phyloP scores from a whole-genome alignment of 106 monocot species.

The Allium fistulosum region DNA sequence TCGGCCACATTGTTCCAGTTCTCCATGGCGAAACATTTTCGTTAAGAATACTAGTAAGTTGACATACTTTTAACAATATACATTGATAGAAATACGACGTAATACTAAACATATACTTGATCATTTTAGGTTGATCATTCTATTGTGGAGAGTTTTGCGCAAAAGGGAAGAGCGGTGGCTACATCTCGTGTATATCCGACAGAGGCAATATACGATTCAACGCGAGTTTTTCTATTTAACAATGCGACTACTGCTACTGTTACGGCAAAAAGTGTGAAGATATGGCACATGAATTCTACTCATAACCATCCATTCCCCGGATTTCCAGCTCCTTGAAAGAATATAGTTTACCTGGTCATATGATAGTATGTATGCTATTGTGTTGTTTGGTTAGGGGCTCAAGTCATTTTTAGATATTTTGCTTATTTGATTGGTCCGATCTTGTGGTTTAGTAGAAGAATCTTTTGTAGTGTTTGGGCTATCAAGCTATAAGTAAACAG shows the following conservation, averaged over 20 bases:
- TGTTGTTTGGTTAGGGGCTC: too few species aligned
- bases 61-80: background rate
- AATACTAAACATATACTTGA: background rate
- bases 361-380: too few species aligned
- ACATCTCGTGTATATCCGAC: conserved; percentile 82
- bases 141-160: conserved; percentile 73
- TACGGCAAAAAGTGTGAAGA: conserved; percentile 34
- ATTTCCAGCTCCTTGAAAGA: too few species aligned
- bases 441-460: too few species aligned
- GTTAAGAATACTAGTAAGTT: conserved; percentile 38
- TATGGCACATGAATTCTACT: conserved; percentile 60
- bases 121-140: conserved; percentile 68
- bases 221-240: conserved; percentile 66
- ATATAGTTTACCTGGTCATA: too few species aligned
- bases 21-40: conserved; percentile 58
- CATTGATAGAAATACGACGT: background rate
- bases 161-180: conserved; percentile 53
- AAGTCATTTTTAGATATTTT: too few species aligned
- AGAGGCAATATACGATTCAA: conserved; percentile 31
- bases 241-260: conserved; percentile 48
- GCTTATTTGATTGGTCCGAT: too few species aligned
- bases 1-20: conserved; percentile 65
- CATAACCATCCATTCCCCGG: conserved; percentile 1
- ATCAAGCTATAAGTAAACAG: too few species aligned
- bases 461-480: too few species aligned